These are phyloP conservation scores for Dianthus caryophyllus DNA, from an alignment of 148 eudicot species.

Conservation along the genomic window DNA sequence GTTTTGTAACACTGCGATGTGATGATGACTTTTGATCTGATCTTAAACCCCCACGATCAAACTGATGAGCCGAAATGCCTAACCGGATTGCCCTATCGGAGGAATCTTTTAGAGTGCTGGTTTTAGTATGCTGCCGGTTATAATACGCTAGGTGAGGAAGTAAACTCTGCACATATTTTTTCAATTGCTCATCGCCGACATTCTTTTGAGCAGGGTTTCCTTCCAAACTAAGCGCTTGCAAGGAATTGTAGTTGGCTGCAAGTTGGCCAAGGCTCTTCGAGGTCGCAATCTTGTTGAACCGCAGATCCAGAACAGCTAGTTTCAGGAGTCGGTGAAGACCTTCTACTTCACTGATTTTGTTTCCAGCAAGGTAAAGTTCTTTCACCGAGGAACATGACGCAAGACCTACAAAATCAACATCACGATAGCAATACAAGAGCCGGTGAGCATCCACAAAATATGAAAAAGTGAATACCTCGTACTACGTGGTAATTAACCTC, in stretches of 20 bases:
- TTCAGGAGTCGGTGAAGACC: conserved; percentile 97
- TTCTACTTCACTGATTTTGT: conserved; percentile 94
- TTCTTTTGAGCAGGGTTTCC: conserved; percentile 97
- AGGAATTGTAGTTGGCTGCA: conserved; percentile 85
- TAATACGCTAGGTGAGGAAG: conserved; percentile 79
- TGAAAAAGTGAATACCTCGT: background rate
- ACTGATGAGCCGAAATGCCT: conserved; percentile 48
- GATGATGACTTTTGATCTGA: conserved; percentile 52
- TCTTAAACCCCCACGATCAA: conserved; percentile 44
- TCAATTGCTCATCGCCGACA: conserved; percentile 87
- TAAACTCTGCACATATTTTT: conserved; percentile 59
- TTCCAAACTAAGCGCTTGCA: conserved; percentile 90
- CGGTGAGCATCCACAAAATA: background rate
- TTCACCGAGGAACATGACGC: conserved; percentile 84
- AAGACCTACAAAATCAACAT: conserved; percentile 46
- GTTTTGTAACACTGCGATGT: conserved; percentile 40
- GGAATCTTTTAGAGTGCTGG: conserved; percentile 56
- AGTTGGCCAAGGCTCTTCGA: conserved; percentile 85
- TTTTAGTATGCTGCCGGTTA: conserved; percentile 67
- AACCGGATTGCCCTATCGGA: conserved; percentile 64
- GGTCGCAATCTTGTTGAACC: conserved; percentile 90
- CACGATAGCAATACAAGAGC: background rate
- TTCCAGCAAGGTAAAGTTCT: conserved; percentile 86
- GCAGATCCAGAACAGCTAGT: conserved; percentile 66
- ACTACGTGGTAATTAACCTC: background rate